Base-by-base conservation (phyloP, 2,329 filamentous ascomycete species). In the Monosporascus cannonballus region DNA sequence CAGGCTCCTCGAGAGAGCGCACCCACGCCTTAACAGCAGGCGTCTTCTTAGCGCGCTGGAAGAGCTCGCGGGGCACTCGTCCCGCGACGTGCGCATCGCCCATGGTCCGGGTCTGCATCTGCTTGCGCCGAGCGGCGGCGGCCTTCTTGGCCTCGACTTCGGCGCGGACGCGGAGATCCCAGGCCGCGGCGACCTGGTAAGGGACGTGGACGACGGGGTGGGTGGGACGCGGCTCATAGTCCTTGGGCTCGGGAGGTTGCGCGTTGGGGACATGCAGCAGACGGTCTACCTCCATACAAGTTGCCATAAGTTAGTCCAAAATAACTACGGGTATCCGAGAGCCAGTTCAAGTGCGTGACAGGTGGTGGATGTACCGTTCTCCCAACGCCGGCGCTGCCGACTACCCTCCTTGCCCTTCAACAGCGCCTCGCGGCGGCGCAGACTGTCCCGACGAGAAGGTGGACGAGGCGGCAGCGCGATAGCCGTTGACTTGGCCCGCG, bases 331-430 rank as follows among this genome's bases (percentile, higher is more conserved):
- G 41, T 22, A 41, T 47, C 30, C 14, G 25, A 18, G 48, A 20
- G 42, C 50, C 47, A 47, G 34, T 15, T 14, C 20, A 6, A 39
- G 39, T 53, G 49, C 41, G 37, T 36, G 24, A 54, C 2, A 57
- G 48, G 49, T 51, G 37, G 45, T 51, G 48, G 39, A 64, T 72
- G 59, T 79, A 95, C 90, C 89, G 70, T 97, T 99, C 76, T 99
- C 94, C 91, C 92, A 97, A 52, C 93, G 81, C 62, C 93, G 86
- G 48, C 93, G 80, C 64, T 93, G 85, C 37, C 93, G 82, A 62
- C 84, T 93, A 36, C 93, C 93, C 70, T 96, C 91, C 61, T 95
- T 96, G 52, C 93, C 93, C 73, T 91, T 95, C 34, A 94, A 76
- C 50, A 96, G 67, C 2, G 85, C 82, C 59, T 96, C 90, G 18